Percentiles rank a stretch among this genome's conserved stretches.
Evolutionary conservation across 1,139 yeast genomes (phyloP).

Genomic region (Schizosaccharomyces versatilis): DNA sequence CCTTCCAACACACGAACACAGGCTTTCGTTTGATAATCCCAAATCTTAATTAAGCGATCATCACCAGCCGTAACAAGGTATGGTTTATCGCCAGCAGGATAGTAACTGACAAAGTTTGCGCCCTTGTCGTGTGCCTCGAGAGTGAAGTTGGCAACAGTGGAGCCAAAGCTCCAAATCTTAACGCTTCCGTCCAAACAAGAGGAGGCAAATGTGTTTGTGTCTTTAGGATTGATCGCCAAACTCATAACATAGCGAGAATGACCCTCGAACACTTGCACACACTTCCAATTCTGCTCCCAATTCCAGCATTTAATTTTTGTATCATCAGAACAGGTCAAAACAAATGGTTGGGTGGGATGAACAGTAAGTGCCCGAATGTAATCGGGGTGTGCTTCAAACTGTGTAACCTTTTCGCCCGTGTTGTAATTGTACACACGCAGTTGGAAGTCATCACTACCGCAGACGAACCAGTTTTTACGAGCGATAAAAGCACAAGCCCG

Average conservation of each 20-base stretch:
- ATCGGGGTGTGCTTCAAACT: conserved; percentile 95
- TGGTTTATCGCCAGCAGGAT: conserved; percentile 93
- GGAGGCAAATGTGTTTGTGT: conserved; percentile 90
- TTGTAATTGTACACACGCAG: conserved; percentile 81
- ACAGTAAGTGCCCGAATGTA: conserved; percentile 82
- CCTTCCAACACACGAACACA: conserved; percentile 89
- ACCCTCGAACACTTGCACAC: conserved; percentile 81
- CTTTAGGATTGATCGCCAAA: conserved; percentile 87
- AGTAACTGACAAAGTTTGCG: conserved; percentile 86
- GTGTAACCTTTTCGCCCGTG: conserved; percentile 81
- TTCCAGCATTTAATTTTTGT: conserved; percentile 84
- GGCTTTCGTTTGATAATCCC: conserved; percentile 96
- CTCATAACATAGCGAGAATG: conserved; percentile 93
- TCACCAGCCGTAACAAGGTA: conserved; percentile 83
- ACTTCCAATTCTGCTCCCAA: conserved; percentile 84
- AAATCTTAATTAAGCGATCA: conserved; percentile 70
- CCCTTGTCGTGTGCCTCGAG: conserved; percentile 84
- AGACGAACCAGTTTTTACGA: conserved; percentile 90
- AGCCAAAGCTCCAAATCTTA: conserved; percentile 88
- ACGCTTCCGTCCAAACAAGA: conserved; percentile 92
- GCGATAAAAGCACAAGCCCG: conserved; percentile 90
- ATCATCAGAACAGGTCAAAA: conserved; percentile 81
- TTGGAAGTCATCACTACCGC: conserved; percentile 89
- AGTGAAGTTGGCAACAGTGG: conserved; percentile 76
- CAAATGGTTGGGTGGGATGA: conserved; percentile 78